Conservation (phyloP, 1,139 yeast species). For the Dujonia santamariae region DNA sequence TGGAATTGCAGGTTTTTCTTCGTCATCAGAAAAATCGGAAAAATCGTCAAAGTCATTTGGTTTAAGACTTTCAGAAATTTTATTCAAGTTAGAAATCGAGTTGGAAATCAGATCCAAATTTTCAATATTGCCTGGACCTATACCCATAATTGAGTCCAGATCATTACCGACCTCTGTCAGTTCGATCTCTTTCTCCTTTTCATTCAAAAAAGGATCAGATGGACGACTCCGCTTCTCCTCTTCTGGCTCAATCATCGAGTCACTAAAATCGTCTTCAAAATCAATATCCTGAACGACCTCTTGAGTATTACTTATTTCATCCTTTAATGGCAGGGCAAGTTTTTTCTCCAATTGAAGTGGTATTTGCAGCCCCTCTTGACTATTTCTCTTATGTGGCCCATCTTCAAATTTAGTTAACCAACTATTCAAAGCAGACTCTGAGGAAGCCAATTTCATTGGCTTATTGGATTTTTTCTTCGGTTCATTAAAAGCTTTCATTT, state of each 20-base stretch:
- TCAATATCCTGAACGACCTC: slow-evolving; percentile 11
- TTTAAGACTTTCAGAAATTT: neutral
- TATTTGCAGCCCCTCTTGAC: neutral
- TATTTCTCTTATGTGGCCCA: neutral
- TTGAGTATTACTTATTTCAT: slow-evolving; percentile 1
- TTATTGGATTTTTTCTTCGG: neutral
- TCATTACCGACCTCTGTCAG: too few relatives aligned
- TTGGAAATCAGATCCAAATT: too few relatives aligned
- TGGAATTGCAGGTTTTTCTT: slow-evolving; percentile 7
- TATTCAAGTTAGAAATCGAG: neutral
- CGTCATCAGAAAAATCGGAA: neutral
- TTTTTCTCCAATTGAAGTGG: neutral
- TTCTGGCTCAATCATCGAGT: slow-evolving; percentile 7
- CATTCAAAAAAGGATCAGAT: too few relatives aligned
- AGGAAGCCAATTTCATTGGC: neutral
- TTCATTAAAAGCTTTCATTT: slow-evolving; percentile 7
- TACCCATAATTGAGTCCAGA: too few relatives aligned
- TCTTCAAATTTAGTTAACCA: slow-evolving; percentile 36
- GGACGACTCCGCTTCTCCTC: too few relatives aligned
- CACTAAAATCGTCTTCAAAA: slow-evolving; percentile 19
- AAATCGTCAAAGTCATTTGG: neutral
- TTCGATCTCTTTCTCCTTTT: too few relatives aligned
- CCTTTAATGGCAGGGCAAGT: neutral
- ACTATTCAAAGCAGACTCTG: slow-evolving; percentile 16
- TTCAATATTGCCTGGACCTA: too few relatives aligned